Evolutionary conservation across 345 rosid genomes (phyloP).

Genomic region (Dipteronia dyeriana): DNA sequence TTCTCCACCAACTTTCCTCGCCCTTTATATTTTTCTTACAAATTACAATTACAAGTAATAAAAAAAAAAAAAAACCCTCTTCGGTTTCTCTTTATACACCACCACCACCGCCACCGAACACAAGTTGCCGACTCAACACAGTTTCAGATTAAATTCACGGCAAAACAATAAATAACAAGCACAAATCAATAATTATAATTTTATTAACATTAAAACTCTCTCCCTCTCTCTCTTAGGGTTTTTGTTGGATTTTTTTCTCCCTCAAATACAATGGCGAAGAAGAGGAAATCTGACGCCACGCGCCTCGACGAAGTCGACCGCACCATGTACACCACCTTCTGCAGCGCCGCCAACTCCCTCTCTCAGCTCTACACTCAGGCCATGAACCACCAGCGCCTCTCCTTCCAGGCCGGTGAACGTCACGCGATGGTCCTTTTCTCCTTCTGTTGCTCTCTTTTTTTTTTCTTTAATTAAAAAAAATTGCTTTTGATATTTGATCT

Average conservation of each 20-base stretch:
- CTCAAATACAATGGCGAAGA: conserved; percentile 63
- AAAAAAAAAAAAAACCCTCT: background rate
- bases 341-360: conserved; percentile 91
- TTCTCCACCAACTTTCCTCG: too few relatives aligned
- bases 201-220: background rate
- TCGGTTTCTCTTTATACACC: background rate
- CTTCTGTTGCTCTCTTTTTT: background rate
- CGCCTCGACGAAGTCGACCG: conserved; percentile 94
- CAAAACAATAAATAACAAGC: background rate
- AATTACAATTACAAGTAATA: too few relatives aligned
- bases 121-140: background rate
- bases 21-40: too few relatives aligned
- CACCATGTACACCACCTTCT: conserved; percentile 81
- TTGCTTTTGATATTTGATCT: background rate
- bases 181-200: background rate
- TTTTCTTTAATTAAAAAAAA: too few relatives aligned
- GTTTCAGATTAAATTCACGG: background rate
- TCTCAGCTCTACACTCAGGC: conserved; percentile 90
- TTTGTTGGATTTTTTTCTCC: background rate
- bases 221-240: conserved; percentile 16
- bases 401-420: conserved; percentile 86
- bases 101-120: background rate
- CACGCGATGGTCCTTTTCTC: conserved; percentile 49
- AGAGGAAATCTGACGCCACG: conserved; percentile 79
- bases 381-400: conserved; percentile 72